These are phyloP conservation scores for Mycena olivaceomarginata DNA, from an alignment of 768 basidiomycete genomes.

Conservation along the genomic window DNA sequence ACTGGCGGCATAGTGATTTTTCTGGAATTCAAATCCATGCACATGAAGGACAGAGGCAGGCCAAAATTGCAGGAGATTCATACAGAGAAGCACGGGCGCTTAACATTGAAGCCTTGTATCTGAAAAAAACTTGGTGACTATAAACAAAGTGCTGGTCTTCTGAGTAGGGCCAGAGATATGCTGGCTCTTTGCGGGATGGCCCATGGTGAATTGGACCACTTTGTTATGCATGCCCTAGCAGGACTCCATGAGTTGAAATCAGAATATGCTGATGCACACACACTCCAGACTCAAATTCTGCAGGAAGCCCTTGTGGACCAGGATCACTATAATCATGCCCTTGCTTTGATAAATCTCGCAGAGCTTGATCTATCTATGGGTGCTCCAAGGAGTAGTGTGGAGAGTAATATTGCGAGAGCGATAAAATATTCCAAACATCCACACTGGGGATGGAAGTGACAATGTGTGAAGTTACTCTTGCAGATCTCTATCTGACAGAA, in stretches of 20 bases:
- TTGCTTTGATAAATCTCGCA: not conserved
- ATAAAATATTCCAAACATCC: not conserved
- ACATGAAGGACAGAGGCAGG: not conserved
- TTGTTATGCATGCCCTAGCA: not conserved
- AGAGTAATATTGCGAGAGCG: not conserved
- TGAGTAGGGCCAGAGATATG: not conserved
- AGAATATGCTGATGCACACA: slow-evolving; percentile 4
- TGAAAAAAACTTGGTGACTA: not conserved
- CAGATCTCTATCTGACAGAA: no score
- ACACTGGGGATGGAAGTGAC: no score
- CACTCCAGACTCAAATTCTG: not conserved
- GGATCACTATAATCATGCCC: not conserved
- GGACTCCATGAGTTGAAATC: not conserved
- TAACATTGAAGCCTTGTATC: not conserved
- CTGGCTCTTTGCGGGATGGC: not conserved
- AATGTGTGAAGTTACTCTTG: no score
- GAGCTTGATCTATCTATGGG: not conserved
- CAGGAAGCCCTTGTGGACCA: not conserved
- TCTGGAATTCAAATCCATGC: not conserved
- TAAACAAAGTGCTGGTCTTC: not conserved
- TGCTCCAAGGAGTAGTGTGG: not conserved
- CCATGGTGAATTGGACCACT: not conserved
- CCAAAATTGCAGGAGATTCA: not conserved
- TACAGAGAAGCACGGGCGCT: not conserved
- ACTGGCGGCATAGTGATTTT: not conserved